Percentiles rank a stretch among this genome's conserved stretches.
phyloP scores from a whole-genome alignment of 371 early-diverging fungal species.

The Gilbertella persicaria region DNA sequence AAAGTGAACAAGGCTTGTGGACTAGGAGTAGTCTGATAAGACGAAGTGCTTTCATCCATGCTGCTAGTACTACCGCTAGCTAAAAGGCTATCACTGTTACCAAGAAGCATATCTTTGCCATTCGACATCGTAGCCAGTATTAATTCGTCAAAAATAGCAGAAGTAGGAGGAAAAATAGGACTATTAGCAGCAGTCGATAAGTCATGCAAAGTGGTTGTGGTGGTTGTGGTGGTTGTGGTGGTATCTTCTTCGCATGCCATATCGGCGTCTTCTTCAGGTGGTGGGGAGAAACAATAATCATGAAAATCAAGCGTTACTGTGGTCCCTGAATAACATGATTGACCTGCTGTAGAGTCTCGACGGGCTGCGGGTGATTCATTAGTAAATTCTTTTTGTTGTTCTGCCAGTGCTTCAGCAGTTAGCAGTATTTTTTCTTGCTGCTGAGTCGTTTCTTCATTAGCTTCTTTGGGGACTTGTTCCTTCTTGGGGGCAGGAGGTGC shows the following conservation, averaged over 20 bases:
- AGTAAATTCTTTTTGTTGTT: constrained; percentile 23
- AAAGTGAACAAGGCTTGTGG: constrained; percentile 22
- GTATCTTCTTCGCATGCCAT: constrained; percentile 14
- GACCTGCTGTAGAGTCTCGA: constrained; percentile 10
- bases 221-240: neutral
- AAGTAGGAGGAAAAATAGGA: neutral
- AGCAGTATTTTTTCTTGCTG: constrained; percentile 4
- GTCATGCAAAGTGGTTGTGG: constrained; percentile 5
- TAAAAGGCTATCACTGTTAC: neutral
- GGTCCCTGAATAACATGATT: constrained; percentile 40
- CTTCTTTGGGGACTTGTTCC: too few species aligned
- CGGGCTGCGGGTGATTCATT: neutral
- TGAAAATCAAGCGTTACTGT: constrained; percentile 49
- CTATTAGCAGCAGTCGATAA: constrained; percentile 10
- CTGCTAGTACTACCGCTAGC: constrained; percentile 4
- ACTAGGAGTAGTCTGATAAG: constrained; percentile 23
- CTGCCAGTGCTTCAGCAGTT: constrained; percentile 21
- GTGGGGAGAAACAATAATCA: constrained; percentile 49
- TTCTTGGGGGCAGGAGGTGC: constrained; percentile 5
- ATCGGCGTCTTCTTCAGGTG: constrained; percentile 24
- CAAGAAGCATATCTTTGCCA: neutral
- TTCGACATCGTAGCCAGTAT: constrained; percentile 2
- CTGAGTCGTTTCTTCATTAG: neutral
- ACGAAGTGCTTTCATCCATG: constrained; percentile 4
- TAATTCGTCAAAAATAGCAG: constrained; percentile 16